Conservation (phyloP, 306 rosid species). For the cucumber (Cucumis sativus) region Cucumber_9930_V3 NC_026661.2:462001-462500, state of each 20-base stretch:
- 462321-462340: background rate
- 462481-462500: background rate
- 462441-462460: background rate
- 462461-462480: background rate
- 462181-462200: background rate
- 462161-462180: background rate
- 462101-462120: background rate
- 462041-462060: background rate
- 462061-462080: background rate
- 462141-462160: background rate
- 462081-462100: background rate
- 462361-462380: background rate
- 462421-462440: background rate
- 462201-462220: background rate
- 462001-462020: background rate
- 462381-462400: background rate
- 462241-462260: background rate
- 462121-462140: background rate
- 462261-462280: background rate
- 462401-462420: background rate
- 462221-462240: background rate
- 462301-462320: background rate
- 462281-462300: background rate
- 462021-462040: background rate
- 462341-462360: background rate